phyloP scores from a whole-genome alignment of 331 rosid species.

The Quercus lobata region DNA sequence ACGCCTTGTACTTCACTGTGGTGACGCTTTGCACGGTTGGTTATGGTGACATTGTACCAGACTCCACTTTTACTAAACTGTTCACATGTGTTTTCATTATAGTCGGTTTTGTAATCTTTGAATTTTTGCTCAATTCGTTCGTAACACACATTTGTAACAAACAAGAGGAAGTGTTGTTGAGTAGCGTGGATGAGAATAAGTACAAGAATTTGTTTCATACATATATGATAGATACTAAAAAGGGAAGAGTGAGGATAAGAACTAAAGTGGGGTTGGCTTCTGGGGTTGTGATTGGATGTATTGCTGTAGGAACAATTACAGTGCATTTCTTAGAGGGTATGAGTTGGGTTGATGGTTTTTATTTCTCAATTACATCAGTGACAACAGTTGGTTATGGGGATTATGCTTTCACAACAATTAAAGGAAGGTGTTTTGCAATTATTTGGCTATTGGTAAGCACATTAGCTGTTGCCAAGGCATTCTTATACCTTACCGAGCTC shows the following conservation, averaged over 20 bases:
- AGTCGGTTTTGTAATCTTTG: conserved; percentile 60
- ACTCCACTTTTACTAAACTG: conserved; percentile 45
- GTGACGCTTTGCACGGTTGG: conserved; percentile 76
- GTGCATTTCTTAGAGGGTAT: conserved; percentile 43
- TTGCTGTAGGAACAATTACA: conserved; percentile 49
- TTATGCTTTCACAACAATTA: conserved; percentile 37
- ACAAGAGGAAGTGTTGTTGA: conserved; percentile 52
- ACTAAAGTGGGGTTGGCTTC: conserved; percentile 53
- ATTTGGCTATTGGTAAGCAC: conserved; percentile 74
- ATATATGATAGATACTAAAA: conserved; percentile 52
- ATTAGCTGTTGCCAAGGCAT: conserved; percentile 61
- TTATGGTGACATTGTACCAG: conserved; percentile 76
- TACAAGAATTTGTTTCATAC: conserved; percentile 41
- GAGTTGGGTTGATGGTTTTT: conserved; percentile 55
- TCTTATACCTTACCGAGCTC: conserved; percentile 58
- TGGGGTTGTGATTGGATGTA: conserved; percentile 47
- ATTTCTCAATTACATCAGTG: conserved; percentile 65
- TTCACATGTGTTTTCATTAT: conserved; percentile 58
- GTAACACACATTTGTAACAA: conserved; percentile 59
- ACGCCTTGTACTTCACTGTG: conserved; percentile 61
- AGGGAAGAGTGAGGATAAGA: conserved; percentile 79
- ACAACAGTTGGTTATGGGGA: conserved; percentile 86
- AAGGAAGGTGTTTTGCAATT: conserved; percentile 60
- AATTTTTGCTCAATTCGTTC: conserved; percentile 50
- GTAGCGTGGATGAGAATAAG: conserved; percentile 42